Evolutionary conservation across 345 rosid species (phyloP), one percentile per base, ranked within the genome.

Genomic region (Citrus inodora): DNA sequence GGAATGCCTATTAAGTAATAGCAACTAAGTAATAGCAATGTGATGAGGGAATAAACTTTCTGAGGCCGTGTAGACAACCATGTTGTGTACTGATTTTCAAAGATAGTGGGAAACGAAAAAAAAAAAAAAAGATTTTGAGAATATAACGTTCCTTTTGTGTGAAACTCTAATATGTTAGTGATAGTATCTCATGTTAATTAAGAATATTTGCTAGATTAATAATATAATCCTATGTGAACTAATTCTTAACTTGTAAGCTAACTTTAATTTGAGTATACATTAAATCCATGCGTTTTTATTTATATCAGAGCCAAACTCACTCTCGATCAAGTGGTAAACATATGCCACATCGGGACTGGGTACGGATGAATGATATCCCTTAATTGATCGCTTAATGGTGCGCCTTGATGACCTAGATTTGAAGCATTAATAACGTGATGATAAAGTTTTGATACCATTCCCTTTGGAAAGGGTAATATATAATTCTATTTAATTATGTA

Each of bases 391-490:
- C 62, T 9, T n/a, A 9, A 56, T 3, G 51, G 51, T 13, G 51
- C 5, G 16, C 51, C 51, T 53, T 53, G 58, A n/a, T 70, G 75
- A 68, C 85, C 83, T 83, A 62, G 74, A 16, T 76, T 6, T 75
- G 65, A 79, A 86, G 85, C 80, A 28, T 13, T 28, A 78, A 74
- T 27, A 42, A 58, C 72, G 2, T 70, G 79, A 35, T 16, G 11
- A 11, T 4, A 21, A 27, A 58, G 1, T 74, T 81, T 68, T 61
- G 86, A 81, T 83, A 81, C 88, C 85, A 83, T 87, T 83, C 72
- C 46, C 80, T 40, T 46, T 27, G 22, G 2, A 69, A 68, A 48
- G 75, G 76, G 71, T 67, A 56, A 17, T 5, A 53, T 70, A 32
- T 46, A 28, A 17, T 53, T 53, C 22, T 17, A 53, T 53, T 16